These are phyloP conservation scores for Ceratobasidium sp. DNA, from an alignment of 1,284 basidiomycete genomes.

Conservation along the genomic window DNA sequence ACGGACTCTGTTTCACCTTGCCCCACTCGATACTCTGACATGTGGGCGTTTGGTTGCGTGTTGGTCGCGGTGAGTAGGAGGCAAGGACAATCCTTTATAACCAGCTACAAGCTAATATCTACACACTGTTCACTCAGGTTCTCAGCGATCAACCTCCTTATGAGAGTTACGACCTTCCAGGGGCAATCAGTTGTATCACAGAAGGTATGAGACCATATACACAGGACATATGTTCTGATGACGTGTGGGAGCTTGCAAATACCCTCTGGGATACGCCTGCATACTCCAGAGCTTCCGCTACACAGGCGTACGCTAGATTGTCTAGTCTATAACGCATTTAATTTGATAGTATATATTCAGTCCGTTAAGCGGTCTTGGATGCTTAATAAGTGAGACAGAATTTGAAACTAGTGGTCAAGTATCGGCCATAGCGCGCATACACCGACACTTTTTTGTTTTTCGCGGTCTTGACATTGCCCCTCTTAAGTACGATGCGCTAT, in stretches of 20 bases:
- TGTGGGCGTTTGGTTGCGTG: slow-evolving; percentile 29
- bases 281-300: not conserved
- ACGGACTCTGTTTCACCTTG: slow-evolving; percentile 6
- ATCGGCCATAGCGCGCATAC: too few species aligned
- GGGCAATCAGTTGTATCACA: not conserved
- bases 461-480: too few species aligned
- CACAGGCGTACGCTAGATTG: not conserved
- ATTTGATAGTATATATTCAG: too few species aligned
- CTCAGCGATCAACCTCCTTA: not conserved
- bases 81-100: too few species aligned
- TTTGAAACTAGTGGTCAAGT: too few species aligned
- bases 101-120: too few species aligned
- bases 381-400: too few species aligned
- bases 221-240: not conserved
- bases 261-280: not conserved
- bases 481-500: too few species aligned
- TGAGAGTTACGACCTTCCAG: slow-evolving; percentile 5
- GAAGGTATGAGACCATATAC: slow-evolving; percentile 10
- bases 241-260: not conserved
- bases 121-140: not conserved
- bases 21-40: slow-evolving; percentile 18
- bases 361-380: too few species aligned
- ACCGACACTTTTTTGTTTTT: too few species aligned
- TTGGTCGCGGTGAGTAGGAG: slow-evolving; percentile 17
- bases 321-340: too few species aligned